Evolutionary conservation across 139 green algal species (phyloP), one percentile per base, ranked within the genome.

Genomic region (Edaphochlamys debaryana): DNA sequence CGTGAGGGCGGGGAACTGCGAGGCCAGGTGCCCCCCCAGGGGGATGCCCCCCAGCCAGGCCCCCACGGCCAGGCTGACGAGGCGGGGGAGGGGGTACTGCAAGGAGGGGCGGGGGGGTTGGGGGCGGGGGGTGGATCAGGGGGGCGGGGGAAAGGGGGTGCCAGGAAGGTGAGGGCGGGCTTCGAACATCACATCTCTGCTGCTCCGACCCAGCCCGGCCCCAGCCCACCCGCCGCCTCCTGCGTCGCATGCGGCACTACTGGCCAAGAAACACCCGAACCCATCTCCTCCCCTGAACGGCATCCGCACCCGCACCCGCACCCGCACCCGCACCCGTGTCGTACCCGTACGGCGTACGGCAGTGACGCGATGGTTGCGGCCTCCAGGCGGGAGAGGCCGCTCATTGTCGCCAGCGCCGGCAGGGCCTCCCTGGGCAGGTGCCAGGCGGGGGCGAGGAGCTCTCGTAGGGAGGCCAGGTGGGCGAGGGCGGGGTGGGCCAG

Each of bases 11-110:
- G 69, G 69, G 42, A 76, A 13, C 69, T 63, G 42, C 69, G 42
- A 30, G 42, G 69, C 69, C 69, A 76, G 69, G 42, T 76, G 69
- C 5, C 69, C 69, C 7, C 69, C 69, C 30, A 76, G 69, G 23
- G 69, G 69, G 13, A 45, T 63, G 69, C 69, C 69, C n/a, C 42
- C 69, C 15, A 63, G 30, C n/a, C 62, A 76, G n/a, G 42, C 20
- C 9, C 50, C 20, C 7, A 58, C 50, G 20, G 50, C 23, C 50
- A 58, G 50, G 20, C 20, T 22, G 50, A 19, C 20, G 50, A 58
- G 23, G 50, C 50, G 23, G 50, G 50, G 50, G 6, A 58, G 50
- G 20, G 50, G 20, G 20, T 58, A n/a, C n/a, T n/a, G n/a, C n/a
- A n/a, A n/a, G n/a, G n/a, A n/a, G n/a, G n/a, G n/a, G n/a, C n/a